Evolutionary conservation across 306 rosid species (phyloP).

Genomic region (Citrullus amarus): DNA sequence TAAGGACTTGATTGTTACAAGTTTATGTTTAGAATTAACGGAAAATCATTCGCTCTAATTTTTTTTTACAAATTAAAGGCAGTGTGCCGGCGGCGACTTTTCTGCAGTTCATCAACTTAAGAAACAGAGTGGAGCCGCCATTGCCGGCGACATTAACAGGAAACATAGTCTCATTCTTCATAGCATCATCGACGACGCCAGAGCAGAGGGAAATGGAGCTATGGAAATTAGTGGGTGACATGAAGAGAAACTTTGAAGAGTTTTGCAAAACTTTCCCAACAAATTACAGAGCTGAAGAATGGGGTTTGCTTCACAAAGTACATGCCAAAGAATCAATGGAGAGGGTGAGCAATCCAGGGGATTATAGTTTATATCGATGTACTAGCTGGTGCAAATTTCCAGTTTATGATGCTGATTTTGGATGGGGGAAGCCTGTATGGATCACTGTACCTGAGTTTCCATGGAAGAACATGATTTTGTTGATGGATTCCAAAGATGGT

Average conservation of each 20-base stretch:
- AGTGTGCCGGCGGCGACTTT: background rate
- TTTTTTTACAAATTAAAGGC: no score
- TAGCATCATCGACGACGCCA: background rate
- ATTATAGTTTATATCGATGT: background rate
- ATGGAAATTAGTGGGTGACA: background rate
- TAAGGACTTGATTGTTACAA: no score
- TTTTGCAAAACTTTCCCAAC: background rate
- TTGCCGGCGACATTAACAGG: conserved; percentile 14
- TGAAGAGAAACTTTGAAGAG: conserved; percentile 12
- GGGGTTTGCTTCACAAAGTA: background rate
- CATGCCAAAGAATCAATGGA: background rate
- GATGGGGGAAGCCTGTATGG: conserved; percentile 23
- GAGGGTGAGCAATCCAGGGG: background rate
- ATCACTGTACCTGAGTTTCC: background rate
- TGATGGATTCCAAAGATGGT: conserved; percentile 12
- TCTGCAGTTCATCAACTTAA: conserved; percentile 16
- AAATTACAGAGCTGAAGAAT: background rate
- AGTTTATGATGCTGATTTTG: conserved; percentile 17
- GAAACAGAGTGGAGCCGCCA: conserved; percentile 18
- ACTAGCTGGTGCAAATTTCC: conserved; percentile 17
- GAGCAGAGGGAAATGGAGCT: background rate
- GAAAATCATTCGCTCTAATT: no score
- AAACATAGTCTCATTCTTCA: conserved; percentile 8
- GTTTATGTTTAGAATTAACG: no score
- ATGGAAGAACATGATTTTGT: background rate